phyloP scores from a whole-genome alignment of 1,139 yeast genomes.

The Torulaspora globosa region DNA sequence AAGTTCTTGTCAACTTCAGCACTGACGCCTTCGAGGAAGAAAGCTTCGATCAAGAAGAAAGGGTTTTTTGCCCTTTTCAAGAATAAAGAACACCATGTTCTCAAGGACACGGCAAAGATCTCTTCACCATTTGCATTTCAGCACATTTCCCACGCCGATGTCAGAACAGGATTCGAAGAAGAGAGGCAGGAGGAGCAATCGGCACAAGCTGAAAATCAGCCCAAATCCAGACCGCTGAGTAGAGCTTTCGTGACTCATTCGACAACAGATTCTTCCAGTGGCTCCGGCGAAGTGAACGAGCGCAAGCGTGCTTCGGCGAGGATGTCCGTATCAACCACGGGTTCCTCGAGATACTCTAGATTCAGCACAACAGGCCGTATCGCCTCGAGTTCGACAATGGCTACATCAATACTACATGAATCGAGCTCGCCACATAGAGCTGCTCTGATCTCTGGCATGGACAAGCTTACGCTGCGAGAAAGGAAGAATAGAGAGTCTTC shows the following conservation, averaged over 20 bases:
- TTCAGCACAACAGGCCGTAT: constrained; percentile 24
- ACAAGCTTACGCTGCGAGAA: constrained; percentile 16
- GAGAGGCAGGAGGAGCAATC: background rate
- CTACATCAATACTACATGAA: constrained; percentile 32
- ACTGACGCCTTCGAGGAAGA: background rate
- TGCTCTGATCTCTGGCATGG: constrained; percentile 17
- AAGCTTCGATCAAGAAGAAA: constrained; percentile 18
- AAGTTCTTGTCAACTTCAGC: constrained; percentile 7
- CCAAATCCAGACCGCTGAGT: constrained; percentile 11
- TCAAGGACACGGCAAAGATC: constrained; percentile 14
- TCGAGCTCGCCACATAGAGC: constrained; percentile 19
- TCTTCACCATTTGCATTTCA: constrained; percentile 33
- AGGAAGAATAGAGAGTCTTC: constrained; percentile 18
- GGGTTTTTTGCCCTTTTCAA: constrained; percentile 31
- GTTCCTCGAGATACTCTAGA: constrained; percentile 26
- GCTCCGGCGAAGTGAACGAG: constrained; percentile 2
- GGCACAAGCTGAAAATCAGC: background rate
- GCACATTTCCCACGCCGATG: constrained; percentile 35
- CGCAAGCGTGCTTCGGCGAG: constrained; percentile 15
- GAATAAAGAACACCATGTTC: constrained; percentile 13
- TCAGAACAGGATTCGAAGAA: constrained; percentile 14
- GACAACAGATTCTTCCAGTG: constrained; percentile 5
- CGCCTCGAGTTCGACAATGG: constrained; percentile 33
- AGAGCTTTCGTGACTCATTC: constrained; percentile 32
- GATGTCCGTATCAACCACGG: constrained; percentile 20